Percentiles rank a stretch among this genome's conserved stretches.
These are phyloP conservation scores for Sugiyamaella smithiae DNA, from an alignment of 805 yeast genomes.

Conservation along the genomic window DNA sequence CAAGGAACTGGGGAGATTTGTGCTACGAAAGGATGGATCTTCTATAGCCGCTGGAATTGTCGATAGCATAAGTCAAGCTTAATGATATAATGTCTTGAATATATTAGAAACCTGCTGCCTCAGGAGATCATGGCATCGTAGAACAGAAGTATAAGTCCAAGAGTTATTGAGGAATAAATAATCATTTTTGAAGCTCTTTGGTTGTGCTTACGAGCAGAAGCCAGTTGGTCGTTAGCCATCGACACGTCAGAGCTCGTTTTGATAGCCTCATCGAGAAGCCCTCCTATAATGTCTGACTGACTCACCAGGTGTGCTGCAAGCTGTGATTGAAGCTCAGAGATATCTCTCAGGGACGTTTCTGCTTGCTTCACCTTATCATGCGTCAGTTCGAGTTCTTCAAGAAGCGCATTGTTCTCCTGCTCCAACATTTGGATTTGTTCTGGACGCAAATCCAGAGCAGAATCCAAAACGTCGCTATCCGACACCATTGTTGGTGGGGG, in stretches of 20 bases:
- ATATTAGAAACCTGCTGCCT: not conserved
- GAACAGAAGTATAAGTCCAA: constrained; percentile 56
- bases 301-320: constrained; percentile 66
- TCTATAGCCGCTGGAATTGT: constrained; percentile 68
- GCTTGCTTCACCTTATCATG: constrained; percentile 38
- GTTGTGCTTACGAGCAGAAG: constrained; percentile 64
- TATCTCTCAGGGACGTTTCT: constrained; percentile 49
- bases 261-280: constrained; percentile 63
- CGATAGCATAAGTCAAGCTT: constrained; percentile 22
- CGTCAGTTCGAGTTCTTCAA: constrained; percentile 36
- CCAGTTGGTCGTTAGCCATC: constrained; percentile 68
- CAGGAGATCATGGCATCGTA: constrained; percentile 29
- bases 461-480: not conserved
- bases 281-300: constrained; percentile 68
- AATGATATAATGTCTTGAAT: too few relatives aligned
- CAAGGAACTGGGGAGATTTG: constrained; percentile 60
- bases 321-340: constrained; percentile 71
- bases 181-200: constrained; percentile 59
- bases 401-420: constrained; percentile 35
- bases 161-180: constrained; percentile 50
- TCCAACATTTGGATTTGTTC: constrained; percentile 32
- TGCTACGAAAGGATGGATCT: constrained; percentile 63
- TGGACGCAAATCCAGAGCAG: constrained; percentile 15
- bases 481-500: not conserved
- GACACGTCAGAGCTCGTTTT: constrained; percentile 61